A percentile compares a stretch with the other conserved stretches of the same genome.
Evolutionary conservation across 768 basidiomycete species (phyloP).

Genomic region (Pleurotus tuber-regium): DNA sequence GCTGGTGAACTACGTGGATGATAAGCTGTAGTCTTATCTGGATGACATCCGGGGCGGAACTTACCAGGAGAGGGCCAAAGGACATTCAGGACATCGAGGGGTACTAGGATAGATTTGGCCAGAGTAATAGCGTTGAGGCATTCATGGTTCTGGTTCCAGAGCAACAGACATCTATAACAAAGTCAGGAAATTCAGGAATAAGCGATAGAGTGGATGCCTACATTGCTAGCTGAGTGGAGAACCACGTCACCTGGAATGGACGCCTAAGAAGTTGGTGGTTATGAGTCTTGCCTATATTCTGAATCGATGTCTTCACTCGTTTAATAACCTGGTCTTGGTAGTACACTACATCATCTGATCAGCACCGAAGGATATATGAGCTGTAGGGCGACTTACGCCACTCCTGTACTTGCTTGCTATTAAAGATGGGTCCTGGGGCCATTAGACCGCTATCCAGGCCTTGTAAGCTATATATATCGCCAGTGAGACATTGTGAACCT

Average conservation of each 20-base stretch:
- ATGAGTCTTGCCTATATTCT: constrained; percentile 46
- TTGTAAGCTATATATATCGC: constrained; percentile 35
- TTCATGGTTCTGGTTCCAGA: constrained; percentile 63
- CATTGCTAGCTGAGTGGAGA: constrained; percentile 64
- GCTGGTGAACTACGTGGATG: constrained; percentile 38
- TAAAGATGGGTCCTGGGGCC: constrained; percentile 52
- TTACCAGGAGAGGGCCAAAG: constrained; percentile 62
- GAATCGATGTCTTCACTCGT: constrained; percentile 53
- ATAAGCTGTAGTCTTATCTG: not conserved
- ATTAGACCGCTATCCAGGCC: constrained; percentile 41
- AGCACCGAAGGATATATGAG: not conserved
- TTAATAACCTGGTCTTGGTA: constrained; percentile 69
- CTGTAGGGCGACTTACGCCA: constrained; percentile 59
- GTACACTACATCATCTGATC: constrained; percentile 40
- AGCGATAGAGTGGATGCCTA: constrained; percentile 24
- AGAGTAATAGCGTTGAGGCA: constrained; percentile 60
- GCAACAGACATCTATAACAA: constrained; percentile 49
- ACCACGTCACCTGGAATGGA: constrained; percentile 73
- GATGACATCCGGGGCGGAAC: constrained; percentile 16
- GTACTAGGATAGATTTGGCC: constrained; percentile 60
- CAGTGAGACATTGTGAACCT: constrained; percentile 17
- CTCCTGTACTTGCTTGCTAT: constrained; percentile 69
- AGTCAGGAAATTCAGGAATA: not conserved
- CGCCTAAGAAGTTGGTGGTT: constrained; percentile 61
- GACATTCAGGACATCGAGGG: constrained; percentile 64